phyloP scores from a whole-genome alignment of 78 protist species.

The Thecamonas trahens region DNA sequence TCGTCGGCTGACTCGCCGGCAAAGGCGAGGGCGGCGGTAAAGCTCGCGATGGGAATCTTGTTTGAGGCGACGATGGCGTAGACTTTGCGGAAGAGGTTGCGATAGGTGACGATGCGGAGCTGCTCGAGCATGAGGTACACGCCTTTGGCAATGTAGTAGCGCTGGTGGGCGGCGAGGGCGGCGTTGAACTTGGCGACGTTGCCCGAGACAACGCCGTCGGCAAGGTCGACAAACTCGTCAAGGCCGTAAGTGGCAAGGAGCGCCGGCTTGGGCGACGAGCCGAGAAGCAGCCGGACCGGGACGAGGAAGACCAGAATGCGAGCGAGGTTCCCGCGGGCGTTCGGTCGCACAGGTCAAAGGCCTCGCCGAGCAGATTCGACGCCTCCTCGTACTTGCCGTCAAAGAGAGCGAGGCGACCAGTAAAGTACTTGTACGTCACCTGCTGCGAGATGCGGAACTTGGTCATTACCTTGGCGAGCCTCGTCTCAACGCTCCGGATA shows the following conservation, averaged over 20 bases:
- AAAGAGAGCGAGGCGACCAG: conserved; percentile 44
- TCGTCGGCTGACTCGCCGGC: conserved; percentile 33
- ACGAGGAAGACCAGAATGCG: conserved; percentile 2
- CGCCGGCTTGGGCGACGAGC: conserved; percentile 37
- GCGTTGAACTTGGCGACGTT: conserved; percentile 35
- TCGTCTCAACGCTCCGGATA: conserved; percentile 29
- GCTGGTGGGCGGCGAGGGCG: conserved; percentile 31
- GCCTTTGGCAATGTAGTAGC: conserved; percentile 45
- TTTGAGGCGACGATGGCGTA: conserved; percentile 6
- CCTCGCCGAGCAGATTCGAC: conserved; percentile 27
- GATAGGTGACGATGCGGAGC: conserved; percentile 31
- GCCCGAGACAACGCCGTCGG: conserved; percentile 31
- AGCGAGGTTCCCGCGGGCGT: conserved; percentile 3
- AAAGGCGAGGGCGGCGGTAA: conserved; percentile 34
- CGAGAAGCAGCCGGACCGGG: conserved; percentile 42
- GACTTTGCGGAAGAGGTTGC: conserved; percentile 44
- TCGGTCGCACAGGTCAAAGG: conserved; percentile 33
- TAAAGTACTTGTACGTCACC: conserved; percentile 45
- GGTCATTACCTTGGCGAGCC: conserved; percentile 21
- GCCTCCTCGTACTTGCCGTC: conserved; percentile 38
- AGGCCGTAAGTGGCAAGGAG: conserved; percentile 25
- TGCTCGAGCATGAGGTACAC: conserved; percentile 44
- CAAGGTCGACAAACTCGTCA: conserved; percentile 38
- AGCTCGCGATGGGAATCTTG: conserved; percentile 31
- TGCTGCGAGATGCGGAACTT: conserved; percentile 22